A percentile compares a stretch with the other conserved stretches of the same genome.
Evolutionary conservation across 495 filamentous ascomycete genomes (phyloP).

Genomic region (Bathelium albidoporum): DNA sequence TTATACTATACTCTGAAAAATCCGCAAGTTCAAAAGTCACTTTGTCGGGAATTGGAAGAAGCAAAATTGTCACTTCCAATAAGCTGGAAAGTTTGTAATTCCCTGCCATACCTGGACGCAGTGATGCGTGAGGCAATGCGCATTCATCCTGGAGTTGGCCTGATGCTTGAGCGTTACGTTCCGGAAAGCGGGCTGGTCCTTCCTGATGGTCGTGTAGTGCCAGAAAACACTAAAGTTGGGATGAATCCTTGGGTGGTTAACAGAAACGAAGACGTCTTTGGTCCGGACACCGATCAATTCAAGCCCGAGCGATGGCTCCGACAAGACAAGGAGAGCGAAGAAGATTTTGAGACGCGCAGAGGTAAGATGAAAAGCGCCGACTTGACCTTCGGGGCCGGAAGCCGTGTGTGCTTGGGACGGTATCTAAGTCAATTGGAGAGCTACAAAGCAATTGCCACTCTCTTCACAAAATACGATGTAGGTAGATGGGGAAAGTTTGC

Average conservation of each 20-base stretch:
- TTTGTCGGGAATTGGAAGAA: conserved; percentile 4
- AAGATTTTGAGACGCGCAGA: background rate
- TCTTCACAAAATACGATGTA: conserved; percentile 14
- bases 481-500: background rate
- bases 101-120: conserved; percentile 14
- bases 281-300: conserved; percentile 12
- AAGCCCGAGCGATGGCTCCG: conserved; percentile 15
- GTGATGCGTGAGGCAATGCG: conserved; percentile 15
- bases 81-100: background rate
- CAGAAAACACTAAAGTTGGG: conserved; percentile 12
- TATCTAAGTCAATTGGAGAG: conserved; percentile 9
- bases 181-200: conserved; percentile 4
- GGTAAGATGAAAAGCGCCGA: conserved; percentile 4
- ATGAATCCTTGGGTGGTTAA: conserved; percentile 14
- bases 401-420: conserved; percentile 9
- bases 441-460: conserved; percentile 12
- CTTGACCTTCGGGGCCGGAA: conserved; percentile 12
- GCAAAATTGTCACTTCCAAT: background rate
- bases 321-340: conserved; percentile 5
- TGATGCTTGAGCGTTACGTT: conserved; percentile 13
- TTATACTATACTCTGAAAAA: conserved; percentile 27
- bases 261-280: conserved; percentile 11
- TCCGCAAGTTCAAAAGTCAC: background rate
- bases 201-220: conserved; percentile 11
- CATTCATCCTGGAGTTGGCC: conserved; percentile 8